These are phyloP conservation scores for Nepenthes gracilis DNA, from an alignment of 148 eudicot genomes.

Conservation along the genomic window DNA sequence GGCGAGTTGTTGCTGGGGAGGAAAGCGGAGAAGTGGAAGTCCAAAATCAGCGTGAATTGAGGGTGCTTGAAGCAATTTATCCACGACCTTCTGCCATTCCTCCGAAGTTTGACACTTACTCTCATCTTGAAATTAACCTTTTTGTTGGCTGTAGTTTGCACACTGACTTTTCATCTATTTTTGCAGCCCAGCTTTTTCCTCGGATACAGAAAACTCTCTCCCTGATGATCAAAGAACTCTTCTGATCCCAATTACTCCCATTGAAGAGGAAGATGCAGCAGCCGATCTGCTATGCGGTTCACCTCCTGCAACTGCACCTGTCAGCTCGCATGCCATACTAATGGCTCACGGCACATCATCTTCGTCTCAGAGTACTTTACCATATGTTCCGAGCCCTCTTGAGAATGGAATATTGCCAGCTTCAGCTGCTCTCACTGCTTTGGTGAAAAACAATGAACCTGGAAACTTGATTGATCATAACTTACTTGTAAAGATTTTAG, in stretches of 20 bases:
- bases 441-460: conserved; percentile 29
- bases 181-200: conserved; percentile 44
- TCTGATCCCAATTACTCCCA: conserved; percentile 52
- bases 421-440: conserved; percentile 38
- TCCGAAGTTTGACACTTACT: conserved; percentile 34
- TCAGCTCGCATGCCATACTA: conserved; percentile 12
- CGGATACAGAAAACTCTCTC: conserved; percentile 19
- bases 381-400: conserved; percentile 3
- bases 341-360: conserved; percentile 8
- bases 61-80: conserved; percentile 75
- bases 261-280: conserved; percentile 68
- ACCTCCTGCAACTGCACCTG: conserved; percentile 7
- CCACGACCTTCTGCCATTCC: conserved; percentile 79
- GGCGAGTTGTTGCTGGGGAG: conserved; percentile 77
- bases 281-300: conserved; percentile 22
- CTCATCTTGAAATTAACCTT: not conserved
- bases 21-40: conserved; percentile 54
- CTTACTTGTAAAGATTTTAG: conserved; percentile 50
- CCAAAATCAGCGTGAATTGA: conserved; percentile 51
- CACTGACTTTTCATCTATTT: not conserved
- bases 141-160: not conserved
- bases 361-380: conserved; percentile 5
- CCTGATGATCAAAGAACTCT: conserved; percentile 31
- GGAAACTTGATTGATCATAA: conserved; percentile 42
- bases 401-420: conserved; percentile 25